A percentile compares a stretch with the other conserved stretches of the same genome.
phyloP scores from a whole-genome alignment of 257 asterid genomes.

The Solanum phureja region DNA sequence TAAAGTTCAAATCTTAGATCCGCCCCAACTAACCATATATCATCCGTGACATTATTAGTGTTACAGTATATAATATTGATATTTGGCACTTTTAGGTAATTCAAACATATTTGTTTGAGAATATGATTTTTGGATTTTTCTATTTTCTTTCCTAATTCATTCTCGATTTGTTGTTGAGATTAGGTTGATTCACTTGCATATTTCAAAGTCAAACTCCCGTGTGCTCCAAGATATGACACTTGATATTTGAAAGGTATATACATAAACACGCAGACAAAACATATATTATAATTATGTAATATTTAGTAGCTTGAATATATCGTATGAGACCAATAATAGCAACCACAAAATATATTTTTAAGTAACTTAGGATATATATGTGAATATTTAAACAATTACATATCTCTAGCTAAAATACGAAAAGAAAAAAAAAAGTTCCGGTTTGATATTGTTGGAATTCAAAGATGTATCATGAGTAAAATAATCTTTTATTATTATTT shows the following conservation, averaged over 20 bases:
- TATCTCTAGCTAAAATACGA: not conserved
- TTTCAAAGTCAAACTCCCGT: not conserved
- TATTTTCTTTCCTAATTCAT: not conserved
- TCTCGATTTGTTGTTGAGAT: not conserved
- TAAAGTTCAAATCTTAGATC: not conserved
- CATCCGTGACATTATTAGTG: no score
- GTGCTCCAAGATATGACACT: not conserved
- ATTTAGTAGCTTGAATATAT: not conserved
- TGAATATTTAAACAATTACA: no score
- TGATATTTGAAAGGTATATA: not conserved
- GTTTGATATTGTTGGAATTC: no score
- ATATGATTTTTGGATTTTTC: not conserved
- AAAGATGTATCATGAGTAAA: no score
- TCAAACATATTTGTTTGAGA: not conserved
- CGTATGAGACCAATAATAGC: not conserved
- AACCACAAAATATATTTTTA: not conserved
- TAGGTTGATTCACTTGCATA: not conserved
- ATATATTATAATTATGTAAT: not conserved
- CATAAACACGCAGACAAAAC: not conserved
- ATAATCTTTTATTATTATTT: no score
- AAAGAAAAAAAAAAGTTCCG: no score
- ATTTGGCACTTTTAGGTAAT: not conserved
- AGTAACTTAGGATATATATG: not conserved
- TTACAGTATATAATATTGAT: not conserved
- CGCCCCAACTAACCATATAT: no score